phyloP scores from a whole-genome alignment of 768 basidiomycete genomes.

The Russula vinacea region DNA sequence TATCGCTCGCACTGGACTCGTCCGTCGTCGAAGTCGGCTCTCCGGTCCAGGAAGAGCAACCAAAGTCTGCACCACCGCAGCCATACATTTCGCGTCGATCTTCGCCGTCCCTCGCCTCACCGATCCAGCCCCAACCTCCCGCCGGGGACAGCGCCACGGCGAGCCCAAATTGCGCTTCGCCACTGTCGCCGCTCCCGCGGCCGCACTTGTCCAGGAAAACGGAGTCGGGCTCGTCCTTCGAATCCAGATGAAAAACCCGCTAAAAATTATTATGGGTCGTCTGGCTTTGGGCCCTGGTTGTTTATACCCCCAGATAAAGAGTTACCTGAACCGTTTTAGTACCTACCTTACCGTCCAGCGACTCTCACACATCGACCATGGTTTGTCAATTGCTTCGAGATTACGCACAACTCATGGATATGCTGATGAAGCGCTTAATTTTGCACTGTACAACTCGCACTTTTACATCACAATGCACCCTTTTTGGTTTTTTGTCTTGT shows the following conservation, averaged over 20 bases:
- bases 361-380: neutral
- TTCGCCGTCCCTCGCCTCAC: slow-evolving; percentile 39
- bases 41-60: slow-evolving; percentile 32
- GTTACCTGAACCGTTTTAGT: neutral
- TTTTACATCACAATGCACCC: neutral
- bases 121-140: neutral
- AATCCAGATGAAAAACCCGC: slow-evolving; percentile 12
- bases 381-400: neutral
- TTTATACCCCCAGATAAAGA: slow-evolving; percentile 14
- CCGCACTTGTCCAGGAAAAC: slow-evolving; percentile 11
- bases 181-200: slow-evolving; percentile 18
- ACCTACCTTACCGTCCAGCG: neutral
- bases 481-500: neutral
- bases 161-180: slow-evolving; percentile 12
- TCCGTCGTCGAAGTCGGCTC: slow-evolving; percentile 9
- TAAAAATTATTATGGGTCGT: neutral
- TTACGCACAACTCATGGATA: slow-evolving; percentile 1
- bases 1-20: slow-evolving; percentile 30
- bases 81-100: slow-evolving; percentile 59
- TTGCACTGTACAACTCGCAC: neutral
- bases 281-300: neutral
- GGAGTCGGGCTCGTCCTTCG: slow-evolving; percentile 19
- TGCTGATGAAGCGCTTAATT: slow-evolving; percentile 8
- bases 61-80: slow-evolving; percentile 49
- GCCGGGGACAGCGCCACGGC: neutral